Evolutionary conservation across 108 stramenopile genomes (phyloP), one percentile per base, ranked within the genome.

Genomic region (Stephanodiscus triporus): DNA sequence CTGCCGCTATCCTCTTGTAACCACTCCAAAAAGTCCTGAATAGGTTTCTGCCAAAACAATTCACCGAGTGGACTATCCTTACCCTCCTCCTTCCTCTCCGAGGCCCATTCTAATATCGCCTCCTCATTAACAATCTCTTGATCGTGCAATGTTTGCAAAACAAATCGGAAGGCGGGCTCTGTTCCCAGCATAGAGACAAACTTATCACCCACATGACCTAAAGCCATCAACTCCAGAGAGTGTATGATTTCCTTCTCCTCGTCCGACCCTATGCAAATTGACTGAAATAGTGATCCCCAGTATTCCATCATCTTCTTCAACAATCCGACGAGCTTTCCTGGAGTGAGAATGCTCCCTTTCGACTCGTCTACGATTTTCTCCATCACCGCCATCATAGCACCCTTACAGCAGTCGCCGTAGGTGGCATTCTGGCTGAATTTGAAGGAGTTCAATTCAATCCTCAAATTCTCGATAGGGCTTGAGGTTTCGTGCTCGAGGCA

Each of bases 381-480:
- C 65, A 91, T 37, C 16, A 93, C 81, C 5, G 92, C 85, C 84
- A 92, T 70, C 22, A 84, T 86, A 17, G 88, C 86, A 26, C 88
- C 92, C 60, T 72, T 89, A 29, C 85, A 83, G 69, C 91, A 93
- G 69, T 95, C 95, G 9, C 75, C 70, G 66, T 92, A 95, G 11
- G 88, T 84, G 17, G 95, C 95, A 84, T 95, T 95, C 70, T 95
- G 95, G 71, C 88, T 89, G 66, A 95, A 95, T 69, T 95, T 95
- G 86, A 89, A 95, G 14, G 95, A 95, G 60, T 95, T 95, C 66
- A 95, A 70, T 83, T 95, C 95, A 81, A 95, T 95, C 4, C 91
- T 76, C 26, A 95, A 79, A 60, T 95, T 95, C 67, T 93, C 91
- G 26, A 95, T 84, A 22, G 92, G 89, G 53, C 72, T 86, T 5